Evolutionary conservation across 1,284 basidiomycete genomes (phyloP), one percentile per base, ranked within the genome.

Genomic region (Athelia sp.): DNA sequence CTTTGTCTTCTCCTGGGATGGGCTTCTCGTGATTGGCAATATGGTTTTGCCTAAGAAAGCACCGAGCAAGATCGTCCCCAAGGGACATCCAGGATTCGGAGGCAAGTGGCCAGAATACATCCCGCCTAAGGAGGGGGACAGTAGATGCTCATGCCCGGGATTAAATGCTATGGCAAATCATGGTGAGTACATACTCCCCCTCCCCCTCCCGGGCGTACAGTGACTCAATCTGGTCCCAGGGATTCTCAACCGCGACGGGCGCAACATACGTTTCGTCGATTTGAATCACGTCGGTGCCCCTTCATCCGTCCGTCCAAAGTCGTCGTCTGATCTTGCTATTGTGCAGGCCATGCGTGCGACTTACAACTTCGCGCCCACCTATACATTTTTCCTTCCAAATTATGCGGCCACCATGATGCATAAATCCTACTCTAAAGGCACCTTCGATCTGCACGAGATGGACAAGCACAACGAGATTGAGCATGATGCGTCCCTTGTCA

Each of bases 121-220:
- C 2, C 63, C 81, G 3, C 78, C 84, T 0, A 66, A 63, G 52
- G 72, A 78, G 18, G 78, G 75, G 1, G 86, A 88, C 55, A 87
- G 85, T 56, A 72, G 87, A 6, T 78, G 77, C 55, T 74, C 78
- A 6, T 90, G 87, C 56, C 87, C 87, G 2, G 82, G 76, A 2
- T 61, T 90, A 52, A 90, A 90, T 56, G 82, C 84, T 0, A 70
- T 90, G 76, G 83, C 85, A 6, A 87, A 87, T 62, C 85, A 87
- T 51, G 86, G 84, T 85, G 53, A 43, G 75, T 64, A 31, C 18
- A 24, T 19, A 17, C 42, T 26, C 38, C 21, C 9, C 46, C n/a
- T 32, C 35, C 43, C 17, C 22, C 29, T n/a, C 15, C 9, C 47
- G 31, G 42, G 18, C 3, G 18, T 19, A 35, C 36, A 13, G 8